A percentile compares a stretch with the other conserved stretches of the same genome.
Conservation (phyloP, 208 protist species). For the Herpetomonas tarakana region DNA sequence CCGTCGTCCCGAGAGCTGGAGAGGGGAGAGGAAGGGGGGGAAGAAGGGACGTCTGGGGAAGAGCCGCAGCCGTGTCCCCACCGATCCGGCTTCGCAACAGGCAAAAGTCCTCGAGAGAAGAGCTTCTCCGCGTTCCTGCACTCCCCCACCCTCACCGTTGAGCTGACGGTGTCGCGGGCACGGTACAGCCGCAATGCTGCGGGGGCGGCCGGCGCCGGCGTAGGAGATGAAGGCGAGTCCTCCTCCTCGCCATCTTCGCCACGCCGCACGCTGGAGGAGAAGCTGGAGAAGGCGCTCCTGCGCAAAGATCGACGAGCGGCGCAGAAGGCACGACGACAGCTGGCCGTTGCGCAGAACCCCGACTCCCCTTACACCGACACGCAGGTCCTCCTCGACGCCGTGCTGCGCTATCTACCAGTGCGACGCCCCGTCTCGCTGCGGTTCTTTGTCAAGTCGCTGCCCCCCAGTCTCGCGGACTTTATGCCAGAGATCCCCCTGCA, state of each 20-base stretch:
- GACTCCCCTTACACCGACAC: constrained; percentile 40
- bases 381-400: constrained; percentile 34
- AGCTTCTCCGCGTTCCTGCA: not conserved
- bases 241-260: too few species aligned
- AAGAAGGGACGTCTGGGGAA: too few species aligned
- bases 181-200: not conserved
- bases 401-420: constrained; percentile 44
- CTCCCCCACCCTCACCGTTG: constrained; percentile 7
- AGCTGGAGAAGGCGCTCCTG: constrained; percentile 26
- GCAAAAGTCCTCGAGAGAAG: too few species aligned
- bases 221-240: constrained; percentile 2
- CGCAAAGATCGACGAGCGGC: constrained; percentile 10
- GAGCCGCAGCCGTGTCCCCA: not conserved
- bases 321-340: constrained; percentile 36
- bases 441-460: constrained; percentile 31
- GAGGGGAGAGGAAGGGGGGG: too few species aligned
- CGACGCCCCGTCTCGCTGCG: constrained; percentile 34
- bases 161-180: not conserved
- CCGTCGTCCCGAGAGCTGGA: too few species aligned
- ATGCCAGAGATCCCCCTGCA: constrained; percentile 28
- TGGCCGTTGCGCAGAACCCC: constrained; percentile 33
- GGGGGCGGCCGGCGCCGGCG: not conserved
- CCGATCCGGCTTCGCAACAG: not conserved
- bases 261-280: constrained; percentile 14
- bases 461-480: constrained; percentile 33